Percentiles rank a stretch among this genome's conserved stretches.
These are phyloP conservation scores for Clausena lansium DNA, from an alignment of 345 rosid species.

Conservation along the genomic window DNA sequence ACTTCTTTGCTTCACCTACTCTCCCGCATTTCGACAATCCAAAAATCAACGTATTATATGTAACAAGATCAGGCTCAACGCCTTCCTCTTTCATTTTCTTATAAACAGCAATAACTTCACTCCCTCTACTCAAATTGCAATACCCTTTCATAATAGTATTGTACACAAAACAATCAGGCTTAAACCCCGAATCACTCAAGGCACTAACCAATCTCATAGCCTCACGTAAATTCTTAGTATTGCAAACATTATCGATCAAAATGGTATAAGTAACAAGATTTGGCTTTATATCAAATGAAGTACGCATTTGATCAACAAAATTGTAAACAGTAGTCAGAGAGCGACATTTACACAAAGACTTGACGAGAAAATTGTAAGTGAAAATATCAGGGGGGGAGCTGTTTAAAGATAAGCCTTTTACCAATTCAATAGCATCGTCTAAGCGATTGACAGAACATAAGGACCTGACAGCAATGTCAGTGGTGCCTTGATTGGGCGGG, in stretches of 20 bases:
- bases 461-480: constrained; percentile 62
- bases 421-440: constrained; percentile 61
- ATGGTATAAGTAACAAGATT: constrained; percentile 80
- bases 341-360: constrained; percentile 65
- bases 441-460: constrained; percentile 55
- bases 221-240: constrained; percentile 70
- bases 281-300: constrained; percentile 41
- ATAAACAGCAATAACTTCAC: constrained; percentile 66
- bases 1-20: constrained; percentile 69
- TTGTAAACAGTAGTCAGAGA: constrained; percentile 44
- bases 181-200: constrained; percentile 56
- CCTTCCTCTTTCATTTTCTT: constrained; percentile 80
- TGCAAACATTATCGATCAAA: constrained; percentile 89
- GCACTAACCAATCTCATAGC: constrained; percentile 51
- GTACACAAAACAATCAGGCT: constrained; percentile 75
- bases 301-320: constrained; percentile 62
- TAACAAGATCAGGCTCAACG: constrained; percentile 78
- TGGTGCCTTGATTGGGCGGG: constrained; percentile 52
- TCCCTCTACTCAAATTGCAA: constrained; percentile 65
- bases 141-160: constrained; percentile 94
- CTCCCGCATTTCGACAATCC: constrained; percentile 85
- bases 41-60: constrained; percentile 86
- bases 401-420: constrained; percentile 58
- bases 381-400: constrained; percentile 61
- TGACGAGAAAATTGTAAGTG: constrained; percentile 75